These are phyloP conservation scores for Bryum argenteum DNA, from an alignment of 225 moss, liverwort and hornwort species.

Conservation along the genomic window DNA sequence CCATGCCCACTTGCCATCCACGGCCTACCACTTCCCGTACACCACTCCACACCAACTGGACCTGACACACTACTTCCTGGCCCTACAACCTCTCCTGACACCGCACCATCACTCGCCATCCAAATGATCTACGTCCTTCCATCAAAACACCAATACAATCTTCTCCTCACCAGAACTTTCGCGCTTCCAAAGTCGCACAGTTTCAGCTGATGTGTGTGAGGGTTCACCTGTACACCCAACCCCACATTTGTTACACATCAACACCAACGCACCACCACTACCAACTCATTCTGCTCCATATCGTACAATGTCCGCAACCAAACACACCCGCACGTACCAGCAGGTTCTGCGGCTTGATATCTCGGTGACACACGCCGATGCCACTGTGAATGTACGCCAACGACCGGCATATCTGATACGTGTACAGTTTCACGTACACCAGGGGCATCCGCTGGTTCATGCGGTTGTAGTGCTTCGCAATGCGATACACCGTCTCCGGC, in stretches of 20 bases:
- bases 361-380: slow-evolving; percentile 69
- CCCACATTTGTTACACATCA: not conserved
- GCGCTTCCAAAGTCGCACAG: slow-evolving; percentile 72
- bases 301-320: not conserved
- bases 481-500: slow-evolving; percentile 68
- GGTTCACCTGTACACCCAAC: slow-evolving; percentile 65
- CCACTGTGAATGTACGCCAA: slow-evolving; percentile 69
- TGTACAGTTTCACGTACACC: slow-evolving; percentile 70
- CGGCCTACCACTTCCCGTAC: too few species aligned
- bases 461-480: slow-evolving; percentile 69
- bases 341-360: slow-evolving; percentile 75
- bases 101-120: too few species aligned
- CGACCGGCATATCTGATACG: slow-evolving; percentile 72
- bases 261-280: not conserved
- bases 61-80: too few species aligned
- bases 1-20: not conserved
- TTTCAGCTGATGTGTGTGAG: slow-evolving; percentile 69
- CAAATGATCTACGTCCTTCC: not conserved
- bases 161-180: slow-evolving; percentile 59
- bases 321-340: slow-evolving; percentile 33
- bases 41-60: too few species aligned
- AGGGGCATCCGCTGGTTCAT: slow-evolving; percentile 72
- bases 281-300: not conserved
- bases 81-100: too few species aligned
- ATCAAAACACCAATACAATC: not conserved